Evolutionary conservation across 352 stramenopile genomes (phyloP).

Genomic region (Globisporangium takayamanum): DNA sequence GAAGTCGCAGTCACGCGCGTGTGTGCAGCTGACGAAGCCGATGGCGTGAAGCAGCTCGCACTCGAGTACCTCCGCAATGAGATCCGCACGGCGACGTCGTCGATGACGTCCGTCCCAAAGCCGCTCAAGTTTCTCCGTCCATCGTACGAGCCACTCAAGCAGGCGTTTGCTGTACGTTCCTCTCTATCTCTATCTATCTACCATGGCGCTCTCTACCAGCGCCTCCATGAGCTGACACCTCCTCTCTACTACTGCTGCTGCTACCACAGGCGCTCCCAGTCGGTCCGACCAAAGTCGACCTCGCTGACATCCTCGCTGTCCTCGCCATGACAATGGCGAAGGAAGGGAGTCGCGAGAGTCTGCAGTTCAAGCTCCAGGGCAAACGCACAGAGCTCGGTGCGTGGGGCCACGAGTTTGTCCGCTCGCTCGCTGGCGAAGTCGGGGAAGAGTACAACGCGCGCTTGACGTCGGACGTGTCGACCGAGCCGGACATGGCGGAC

Average conservation of each 20-base stretch:
- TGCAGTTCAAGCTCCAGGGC: constrained; percentile 89
- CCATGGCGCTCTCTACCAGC: not conserved
- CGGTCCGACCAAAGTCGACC: constrained; percentile 68
- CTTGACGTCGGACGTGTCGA: constrained; percentile 38
- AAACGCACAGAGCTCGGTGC: constrained; percentile 89
- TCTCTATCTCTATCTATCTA: not conserved
- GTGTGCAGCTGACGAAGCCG: constrained; percentile 50
- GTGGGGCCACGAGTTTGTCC: constrained; percentile 99
- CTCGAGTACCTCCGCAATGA: constrained; percentile 96
- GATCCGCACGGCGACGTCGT: constrained; percentile 95
- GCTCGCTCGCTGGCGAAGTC: constrained; percentile 96
- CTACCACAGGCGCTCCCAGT: constrained; percentile 22
- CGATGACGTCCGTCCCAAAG: constrained; percentile 99
- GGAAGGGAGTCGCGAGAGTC: constrained; percentile 82
- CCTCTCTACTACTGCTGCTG: not conserved
- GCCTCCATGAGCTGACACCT: not conserved
- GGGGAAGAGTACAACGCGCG: constrained; percentile 89
- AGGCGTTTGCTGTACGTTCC: constrained; percentile 40
- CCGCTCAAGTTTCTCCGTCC: constrained; percentile 98
- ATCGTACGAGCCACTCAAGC: constrained; percentile 94
- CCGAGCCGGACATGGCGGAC: constrained; percentile 83
- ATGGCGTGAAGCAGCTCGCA: constrained; percentile 80
- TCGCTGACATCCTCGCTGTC: constrained; percentile 89
- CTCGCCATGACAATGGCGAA: constrained; percentile 99
- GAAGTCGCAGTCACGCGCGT: constrained; percentile 81